Conservation (phyloP, 495 filamentous ascomycete genomes). For the Podospora bellae-mahoneyi region DNA sequence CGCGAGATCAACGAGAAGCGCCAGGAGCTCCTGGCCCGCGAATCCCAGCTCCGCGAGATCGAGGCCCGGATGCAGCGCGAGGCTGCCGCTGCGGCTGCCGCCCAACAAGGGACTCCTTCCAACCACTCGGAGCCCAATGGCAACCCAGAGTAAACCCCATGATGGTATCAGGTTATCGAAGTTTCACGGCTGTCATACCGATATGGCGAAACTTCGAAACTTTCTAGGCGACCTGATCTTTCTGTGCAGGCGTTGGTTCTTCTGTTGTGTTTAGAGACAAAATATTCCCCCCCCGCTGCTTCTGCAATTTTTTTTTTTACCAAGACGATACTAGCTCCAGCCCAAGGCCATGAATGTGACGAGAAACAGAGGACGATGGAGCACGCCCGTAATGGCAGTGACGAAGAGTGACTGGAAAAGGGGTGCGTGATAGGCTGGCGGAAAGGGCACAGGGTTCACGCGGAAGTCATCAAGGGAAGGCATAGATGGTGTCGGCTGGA, state of each 20-base stretch:
- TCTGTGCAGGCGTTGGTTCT: conserved; percentile 39
- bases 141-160: conserved; percentile 41
- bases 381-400: conserved; percentile 8
- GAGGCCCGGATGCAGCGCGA: conserved; percentile 60
- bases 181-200: conserved; percentile 22
- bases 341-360: conserved; percentile 28
- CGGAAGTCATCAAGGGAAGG: neutral
- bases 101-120: conserved; percentile 28
- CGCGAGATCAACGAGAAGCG: conserved; percentile 99
- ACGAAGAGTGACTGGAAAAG: conserved; percentile 1
- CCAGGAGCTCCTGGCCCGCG: conserved; percentile 94
- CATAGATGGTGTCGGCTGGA: neutral
- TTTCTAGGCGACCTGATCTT: conserved; percentile 27
- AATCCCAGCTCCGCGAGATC: conserved; percentile 97
- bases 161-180: conserved; percentile 9
- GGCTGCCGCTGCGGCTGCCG: conserved; percentile 35
- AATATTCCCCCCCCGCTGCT: conserved; percentile 37
- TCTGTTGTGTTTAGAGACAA: conserved; percentile 36
- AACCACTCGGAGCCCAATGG: conserved; percentile 48
- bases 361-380: conserved; percentile 20
- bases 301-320: conserved; percentile 28
- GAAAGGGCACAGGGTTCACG: conserved; percentile 6
- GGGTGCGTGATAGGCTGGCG: conserved; percentile 6
- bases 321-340: conserved; percentile 31
- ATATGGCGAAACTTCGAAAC: conserved; percentile 20